Conservation (phyloP, 148 eudicot genomes). For the Bassia scoparia region DNA sequence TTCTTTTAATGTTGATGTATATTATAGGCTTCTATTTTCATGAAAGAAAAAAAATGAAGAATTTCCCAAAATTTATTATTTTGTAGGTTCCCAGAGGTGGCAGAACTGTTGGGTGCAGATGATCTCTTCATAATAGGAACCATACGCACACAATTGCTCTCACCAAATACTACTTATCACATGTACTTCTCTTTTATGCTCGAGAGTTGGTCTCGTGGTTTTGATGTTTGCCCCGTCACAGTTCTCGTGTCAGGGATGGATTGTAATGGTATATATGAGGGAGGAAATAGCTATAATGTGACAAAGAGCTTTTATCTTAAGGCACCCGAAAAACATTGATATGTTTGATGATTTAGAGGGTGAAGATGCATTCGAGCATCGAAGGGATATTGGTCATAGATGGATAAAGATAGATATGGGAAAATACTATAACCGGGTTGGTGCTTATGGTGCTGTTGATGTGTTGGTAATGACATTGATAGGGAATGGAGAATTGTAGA, state of each 20-base stretch:
- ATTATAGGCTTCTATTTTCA: background rate
- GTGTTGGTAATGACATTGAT: conserved; percentile 35
- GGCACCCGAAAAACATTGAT: conserved; percentile 24
- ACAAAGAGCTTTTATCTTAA: conserved; percentile 30
- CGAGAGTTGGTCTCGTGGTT: conserved; percentile 21
- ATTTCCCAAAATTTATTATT: background rate
- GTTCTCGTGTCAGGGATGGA: conserved; percentile 22
- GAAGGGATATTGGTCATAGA: conserved; percentile 28
- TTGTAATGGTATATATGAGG: conserved; percentile 19
- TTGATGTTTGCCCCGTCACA: conserved; percentile 29
- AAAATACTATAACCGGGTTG: too few species aligned
- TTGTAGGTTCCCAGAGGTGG: conserved; percentile 44
- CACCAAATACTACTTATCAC: conserved; percentile 37
- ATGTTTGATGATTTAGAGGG: conserved; percentile 16
- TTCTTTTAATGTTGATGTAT: too few species aligned
- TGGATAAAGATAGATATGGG: conserved; percentile 59
- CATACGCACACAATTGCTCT: conserved; percentile 32
- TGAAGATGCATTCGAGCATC: conserved; percentile 24
- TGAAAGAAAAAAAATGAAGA: background rate
- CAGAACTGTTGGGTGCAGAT: conserved; percentile 22
- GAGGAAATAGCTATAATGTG: conserved; percentile 14
- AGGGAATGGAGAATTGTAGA: conserved; percentile 15
- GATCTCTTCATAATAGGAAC: conserved; percentile 32
- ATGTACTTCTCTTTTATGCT: conserved; percentile 40
- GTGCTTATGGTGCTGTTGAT: conserved; percentile 23